A percentile compares a stretch with the other conserved stretches of the same genome.
phyloP scores from a whole-genome alignment of 257 asterid species.

The Paulownia fortunei region DNA sequence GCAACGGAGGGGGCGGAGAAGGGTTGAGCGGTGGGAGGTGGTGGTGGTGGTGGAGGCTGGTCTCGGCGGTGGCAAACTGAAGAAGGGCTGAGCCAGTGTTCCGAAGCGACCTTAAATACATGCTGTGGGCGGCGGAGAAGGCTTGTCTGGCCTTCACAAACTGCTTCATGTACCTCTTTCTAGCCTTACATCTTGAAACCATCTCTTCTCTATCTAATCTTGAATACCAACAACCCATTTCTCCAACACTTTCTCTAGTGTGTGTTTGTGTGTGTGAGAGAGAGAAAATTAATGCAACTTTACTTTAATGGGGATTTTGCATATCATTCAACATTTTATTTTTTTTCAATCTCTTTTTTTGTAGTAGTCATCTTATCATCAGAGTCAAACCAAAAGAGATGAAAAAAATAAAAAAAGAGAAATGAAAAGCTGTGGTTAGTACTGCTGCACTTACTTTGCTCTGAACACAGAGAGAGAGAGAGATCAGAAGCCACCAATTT shows the following conservation, averaged over 20 bases:
- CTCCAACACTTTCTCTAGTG: neutral
- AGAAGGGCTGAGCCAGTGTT: slow-evolving; percentile 84
- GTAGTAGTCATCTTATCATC: slow-evolving; percentile 25
- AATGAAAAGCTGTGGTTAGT: neutral
- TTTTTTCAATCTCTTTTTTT: neutral
- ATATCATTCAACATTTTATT: slow-evolving; percentile 7
- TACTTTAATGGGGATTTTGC: slow-evolving; percentile 29
- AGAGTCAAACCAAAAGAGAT: slow-evolving; percentile 13
- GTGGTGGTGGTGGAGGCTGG: slow-evolving; percentile 67
- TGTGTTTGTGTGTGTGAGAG: slow-evolving; percentile 20
- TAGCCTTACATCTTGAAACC: slow-evolving; percentile 90
- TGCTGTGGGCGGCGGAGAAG: slow-evolving; percentile 82
- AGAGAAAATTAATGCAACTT: slow-evolving; percentile 22
- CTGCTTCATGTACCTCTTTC: slow-evolving; percentile 88
- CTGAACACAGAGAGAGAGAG: neutral
- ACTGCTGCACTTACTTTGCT: slow-evolving; percentile 2
- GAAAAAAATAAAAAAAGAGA: too few species aligned
- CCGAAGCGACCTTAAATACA: slow-evolving; percentile 80
- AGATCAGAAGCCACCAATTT: slow-evolving; percentile 1
- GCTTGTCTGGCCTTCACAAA: slow-evolving; percentile 89
- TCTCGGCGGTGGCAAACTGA: slow-evolving; percentile 84
- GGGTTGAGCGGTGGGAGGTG: slow-evolving; percentile 37
- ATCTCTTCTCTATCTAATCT: slow-evolving; percentile 79
- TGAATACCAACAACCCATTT: slow-evolving; percentile 95
- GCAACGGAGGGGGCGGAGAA: slow-evolving; percentile 38